phyloP scores from a whole-genome alignment of 2,329 filamentous ascomycete genomes.

The Acephala macrosclerotiorum region DNA sequence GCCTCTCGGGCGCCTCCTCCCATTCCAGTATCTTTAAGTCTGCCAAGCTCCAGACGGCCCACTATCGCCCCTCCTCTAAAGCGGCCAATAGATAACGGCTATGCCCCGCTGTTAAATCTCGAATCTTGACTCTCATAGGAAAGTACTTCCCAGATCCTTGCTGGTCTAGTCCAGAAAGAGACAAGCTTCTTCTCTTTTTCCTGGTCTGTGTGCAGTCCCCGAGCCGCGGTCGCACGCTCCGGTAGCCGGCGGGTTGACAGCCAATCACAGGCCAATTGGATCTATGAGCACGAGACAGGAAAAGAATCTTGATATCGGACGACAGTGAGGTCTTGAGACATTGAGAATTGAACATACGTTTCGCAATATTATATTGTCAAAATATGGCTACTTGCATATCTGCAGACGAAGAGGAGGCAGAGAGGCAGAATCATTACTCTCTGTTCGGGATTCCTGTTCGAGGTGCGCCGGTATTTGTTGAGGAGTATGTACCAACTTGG shows the following conservation, averaged over 20 bases:
- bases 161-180: background rate
- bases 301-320: background rate
- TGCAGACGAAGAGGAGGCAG: constrained; percentile 26
- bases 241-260: background rate
- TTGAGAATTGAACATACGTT: background rate
- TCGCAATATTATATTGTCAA: background rate
- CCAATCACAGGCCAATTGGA: background rate
- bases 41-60: constrained; percentile 3
- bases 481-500: constrained; percentile 16
- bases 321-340: background rate
- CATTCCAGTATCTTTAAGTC: background rate
- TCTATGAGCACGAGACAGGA: background rate
- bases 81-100: constrained; percentile 26
- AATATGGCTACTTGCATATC: background rate
- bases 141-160: background rate
- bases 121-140: background rate
- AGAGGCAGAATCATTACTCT: constrained; percentile 47
- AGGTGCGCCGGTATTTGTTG: constrained; percentile 48
- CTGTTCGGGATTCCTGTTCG: constrained; percentile 56
- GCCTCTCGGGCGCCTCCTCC: background rate
- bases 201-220: background rate
- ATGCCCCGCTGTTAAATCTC: too few species aligned
- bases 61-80: constrained; percentile 6
- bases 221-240: constrained; percentile 4
- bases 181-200: too few species aligned